Base-by-base conservation (phyloP, 176 grass and related monocot species). In the Dendrocalamus sinicus region DNA sequence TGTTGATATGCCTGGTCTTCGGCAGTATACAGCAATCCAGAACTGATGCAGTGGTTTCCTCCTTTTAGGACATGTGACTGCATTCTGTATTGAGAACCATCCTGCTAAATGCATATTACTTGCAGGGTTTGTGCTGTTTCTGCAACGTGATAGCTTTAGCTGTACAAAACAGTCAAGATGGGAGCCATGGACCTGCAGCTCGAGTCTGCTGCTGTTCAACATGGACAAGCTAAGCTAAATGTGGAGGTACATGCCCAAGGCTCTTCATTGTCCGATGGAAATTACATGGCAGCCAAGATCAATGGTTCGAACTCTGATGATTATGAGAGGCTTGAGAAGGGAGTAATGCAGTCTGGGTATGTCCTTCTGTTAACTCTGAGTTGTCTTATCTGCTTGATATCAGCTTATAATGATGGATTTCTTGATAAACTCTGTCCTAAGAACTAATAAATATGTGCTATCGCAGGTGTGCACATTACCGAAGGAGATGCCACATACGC, bases 331-430 rank as follows among this genome's bases (percentile, higher is more conserved):
- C 46, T 91, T 60, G 84, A 94, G 40, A 86, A 81, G 52, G 93
- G 90, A 69, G 28, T 96, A 53, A 94, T 99, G 93, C 90, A 96
- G 65, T 91, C 92, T 52, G 96, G 96, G 96, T 99, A 99, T 81
- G 83, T 78, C 70, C 15, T 77, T 81, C 32, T 77, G 23, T 79
- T 78, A 4, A 9, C 58, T 53, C 7, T 23, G 22, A 8, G 65
- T 63, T 65, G 23, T 3, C 35, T 30, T 60, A 28, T 58, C 43
- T 77, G 17, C n/a, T 76, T 30, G n/a, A 6, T 15, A 70, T 75
- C n/a, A 61, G 8, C 60, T 76, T 32, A 52, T 46, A 76, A 2
- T 9, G 53, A 20, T 52, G 0, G 16, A 4, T 62, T 87, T 14
- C 28, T 70, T 59, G 24, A 26, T 70, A 76, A 46, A 55, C 3